Conservation (phyloP, 345 rosid species). For the Salix arbutifolia region DNA sequence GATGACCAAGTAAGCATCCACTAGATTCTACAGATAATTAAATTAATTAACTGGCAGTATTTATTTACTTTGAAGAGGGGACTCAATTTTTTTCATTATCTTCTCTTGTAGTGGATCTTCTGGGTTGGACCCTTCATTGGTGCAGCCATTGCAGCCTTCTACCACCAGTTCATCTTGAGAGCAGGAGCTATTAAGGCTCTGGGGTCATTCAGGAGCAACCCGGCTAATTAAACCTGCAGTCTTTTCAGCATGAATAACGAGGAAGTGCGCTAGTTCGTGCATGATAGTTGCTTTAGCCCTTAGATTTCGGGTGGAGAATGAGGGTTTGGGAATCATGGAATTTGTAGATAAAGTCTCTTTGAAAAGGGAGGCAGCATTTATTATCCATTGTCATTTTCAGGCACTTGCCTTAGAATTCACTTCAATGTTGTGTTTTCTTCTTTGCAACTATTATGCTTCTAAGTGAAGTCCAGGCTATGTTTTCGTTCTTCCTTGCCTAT, state of each 20-base stretch:
- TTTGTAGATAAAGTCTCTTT: constrained; percentile 32
- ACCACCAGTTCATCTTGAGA: constrained; percentile 77
- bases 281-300: background rate
- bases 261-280: constrained; percentile 11
- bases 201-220: constrained; percentile 81
- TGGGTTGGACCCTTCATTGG: constrained; percentile 90
- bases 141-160: constrained; percentile 84
- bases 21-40: background rate
- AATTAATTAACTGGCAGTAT: background rate
- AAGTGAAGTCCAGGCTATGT: background rate
- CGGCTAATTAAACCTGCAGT: constrained; percentile 30
- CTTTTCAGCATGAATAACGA: background rate
- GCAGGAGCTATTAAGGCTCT: constrained; percentile 79
- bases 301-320: background rate
- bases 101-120: constrained; percentile 64
- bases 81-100: background rate
- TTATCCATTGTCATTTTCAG: background rate
- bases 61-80: background rate
- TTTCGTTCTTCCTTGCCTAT: background rate
- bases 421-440: background rate
- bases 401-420: constrained; percentile 27
- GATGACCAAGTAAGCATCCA: constrained; percentile 55
- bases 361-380: constrained; percentile 13
- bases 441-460: background rate
- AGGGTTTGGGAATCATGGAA: constrained; percentile 9